A percentile compares a stretch with the other conserved stretches of the same genome.
Conservation (phyloP, 176 grass and related monocot species). For the Bonia amplexicaulis region DNA sequence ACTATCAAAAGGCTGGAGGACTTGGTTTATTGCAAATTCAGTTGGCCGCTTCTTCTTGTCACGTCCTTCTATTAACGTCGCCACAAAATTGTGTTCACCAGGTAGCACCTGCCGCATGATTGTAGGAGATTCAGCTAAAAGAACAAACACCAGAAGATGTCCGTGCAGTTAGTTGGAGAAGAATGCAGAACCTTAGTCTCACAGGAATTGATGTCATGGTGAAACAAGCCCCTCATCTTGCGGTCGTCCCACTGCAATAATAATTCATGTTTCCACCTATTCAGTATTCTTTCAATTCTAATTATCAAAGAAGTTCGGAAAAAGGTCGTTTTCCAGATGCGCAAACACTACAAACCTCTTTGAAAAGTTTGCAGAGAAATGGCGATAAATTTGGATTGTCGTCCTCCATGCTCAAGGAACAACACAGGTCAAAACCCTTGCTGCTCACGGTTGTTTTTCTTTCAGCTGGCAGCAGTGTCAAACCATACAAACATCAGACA, state of each 20-base stretch:
- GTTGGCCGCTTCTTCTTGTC: slow-evolving; percentile 86
- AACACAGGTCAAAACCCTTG: neutral
- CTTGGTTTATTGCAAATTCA: slow-evolving; percentile 72
- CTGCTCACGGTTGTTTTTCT: slow-evolving; percentile 19
- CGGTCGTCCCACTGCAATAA: slow-evolving; percentile 62
- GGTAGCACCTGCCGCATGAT: slow-evolving; percentile 44
- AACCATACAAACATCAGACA: slow-evolving; percentile 9
- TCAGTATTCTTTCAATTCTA: neutral
- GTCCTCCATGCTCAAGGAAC: neutral
- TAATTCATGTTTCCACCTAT: neutral
- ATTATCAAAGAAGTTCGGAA: neutral
- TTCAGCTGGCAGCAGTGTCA: neutral
- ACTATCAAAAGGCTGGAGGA: slow-evolving; percentile 60
- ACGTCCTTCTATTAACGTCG: slow-evolving; percentile 66
- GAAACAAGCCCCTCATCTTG: slow-evolving; percentile 53
- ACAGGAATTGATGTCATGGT: slow-evolving; percentile 66
- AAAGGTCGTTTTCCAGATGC: neutral
- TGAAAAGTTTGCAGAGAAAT: slow-evolving; percentile 68
- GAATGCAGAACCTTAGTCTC: slow-evolving; percentile 51
- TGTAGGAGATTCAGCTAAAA: neutral
- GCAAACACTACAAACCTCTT: slow-evolving; percentile 40
- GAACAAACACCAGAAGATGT: neutral
- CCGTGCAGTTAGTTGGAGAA: neutral
- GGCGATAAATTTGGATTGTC: slow-evolving; percentile 5
- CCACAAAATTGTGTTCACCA: slow-evolving; percentile 63